phyloP scores from a whole-genome alignment of 345 rosid genomes.

The Salix suchowensis region DNA sequence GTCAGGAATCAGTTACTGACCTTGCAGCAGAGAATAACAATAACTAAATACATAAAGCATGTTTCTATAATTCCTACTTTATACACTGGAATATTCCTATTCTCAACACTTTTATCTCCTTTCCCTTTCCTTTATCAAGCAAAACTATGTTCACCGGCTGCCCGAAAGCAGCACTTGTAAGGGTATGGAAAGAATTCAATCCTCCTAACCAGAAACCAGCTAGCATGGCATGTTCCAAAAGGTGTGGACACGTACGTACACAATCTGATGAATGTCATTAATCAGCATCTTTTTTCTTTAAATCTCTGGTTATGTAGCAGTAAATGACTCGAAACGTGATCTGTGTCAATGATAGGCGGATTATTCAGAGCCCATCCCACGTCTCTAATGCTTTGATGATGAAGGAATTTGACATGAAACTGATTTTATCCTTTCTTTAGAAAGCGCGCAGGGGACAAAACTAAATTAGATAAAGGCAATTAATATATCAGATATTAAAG shows the following conservation, averaged over 20 bases:
- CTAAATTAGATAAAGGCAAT: background rate
- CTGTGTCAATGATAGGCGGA: background rate
- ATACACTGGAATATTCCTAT: too few species aligned
- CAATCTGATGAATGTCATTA: background rate
- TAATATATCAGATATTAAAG: background rate
- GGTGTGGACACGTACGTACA: background rate
- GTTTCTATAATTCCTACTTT: too few species aligned
- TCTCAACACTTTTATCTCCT: background rate
- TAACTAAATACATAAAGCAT: too few species aligned
- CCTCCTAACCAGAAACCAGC: slow-evolving; percentile 5
- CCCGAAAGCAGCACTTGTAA: background rate
- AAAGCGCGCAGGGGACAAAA: too few species aligned
- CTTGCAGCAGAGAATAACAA: too few species aligned
- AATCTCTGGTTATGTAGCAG: background rate
- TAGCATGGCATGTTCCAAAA: slow-evolving; percentile 20
- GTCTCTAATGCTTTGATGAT: background rate
- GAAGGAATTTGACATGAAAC: background rate
- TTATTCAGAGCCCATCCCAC: background rate
- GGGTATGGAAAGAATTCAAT: background rate
- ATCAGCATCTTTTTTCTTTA: background rate
- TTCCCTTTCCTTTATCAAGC: background rate
- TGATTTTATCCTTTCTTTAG: background rate
- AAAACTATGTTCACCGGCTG: background rate
- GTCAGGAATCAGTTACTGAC: too few species aligned
- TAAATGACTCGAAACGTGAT: background rate